Evolutionary conservation across 305 asterid species (phyloP), one percentile per base, ranked within the genome.

Genomic region (Fraxinus dipetala): DNA sequence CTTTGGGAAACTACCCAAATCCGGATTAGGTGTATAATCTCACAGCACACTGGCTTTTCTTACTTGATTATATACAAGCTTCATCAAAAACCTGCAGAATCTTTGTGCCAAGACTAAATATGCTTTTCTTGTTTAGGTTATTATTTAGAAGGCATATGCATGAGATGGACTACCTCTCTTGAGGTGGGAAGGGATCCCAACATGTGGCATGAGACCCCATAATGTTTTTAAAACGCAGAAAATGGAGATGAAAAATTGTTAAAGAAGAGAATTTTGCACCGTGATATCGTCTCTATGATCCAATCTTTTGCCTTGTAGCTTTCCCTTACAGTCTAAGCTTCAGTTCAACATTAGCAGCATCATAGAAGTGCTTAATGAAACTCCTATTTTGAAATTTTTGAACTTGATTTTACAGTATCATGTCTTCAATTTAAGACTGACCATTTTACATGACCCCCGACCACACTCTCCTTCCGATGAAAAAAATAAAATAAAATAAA

Each of bases 231-330:
- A 56, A 56, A 56, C 26, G 6, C 9, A 18, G 26, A 54, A 16
- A 18, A 56, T n/a, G 24, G 26, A 18, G 67, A 56, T n/a, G 28
- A 56, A 56, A 54, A 56, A n/a, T 56, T 56, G 5, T 18, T 18
- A 48, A 14, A 48, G 59, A 48, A 14, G 20, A 48, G 18, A 48
- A 48, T 14, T 14, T 22, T 56, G 10, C 28, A 56, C 20, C 67
- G 18, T 6, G 20, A 14, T 48, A 14, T 80, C 24, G 78, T 72
- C 76, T 82, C 77, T 72, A 73, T 82, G 70, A 40, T 75, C 51
- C 38, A 73, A 51, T 30, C 76, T n/a, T 54, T 56, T 26, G 24
- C 36, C 77, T 67, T 79, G 28, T 35, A 72, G 28, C 38, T 40
- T 13, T 20, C 63, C 48, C 10, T 1, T 65, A 63, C 26, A 48